Conservation (phyloP, 176 grass and related monocot genomes). For the Themeda triandra region DNA sequence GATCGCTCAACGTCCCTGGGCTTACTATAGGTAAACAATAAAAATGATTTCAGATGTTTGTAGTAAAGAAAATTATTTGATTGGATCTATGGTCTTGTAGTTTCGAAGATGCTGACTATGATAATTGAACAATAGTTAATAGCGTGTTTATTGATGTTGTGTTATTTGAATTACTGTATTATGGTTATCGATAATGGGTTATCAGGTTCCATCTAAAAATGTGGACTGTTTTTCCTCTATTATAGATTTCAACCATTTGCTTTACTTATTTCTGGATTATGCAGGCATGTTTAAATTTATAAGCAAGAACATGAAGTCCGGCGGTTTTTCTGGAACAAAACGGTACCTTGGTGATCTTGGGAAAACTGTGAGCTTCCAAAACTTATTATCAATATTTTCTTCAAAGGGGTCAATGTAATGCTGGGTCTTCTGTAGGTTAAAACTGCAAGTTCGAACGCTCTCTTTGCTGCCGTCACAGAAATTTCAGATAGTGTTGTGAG, state of each 20-base stretch:
- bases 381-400: conserved; percentile 21
- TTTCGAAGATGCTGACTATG: conserved; percentile 13
- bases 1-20: conserved; percentile 73
- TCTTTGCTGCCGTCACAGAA: conserved; percentile 83
- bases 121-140: conserved; percentile 6
- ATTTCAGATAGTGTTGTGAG: conserved; percentile 74
- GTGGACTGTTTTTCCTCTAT: not conserved
- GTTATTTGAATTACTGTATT: not conserved
- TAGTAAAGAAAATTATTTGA: not conserved
- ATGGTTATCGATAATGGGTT: not conserved
- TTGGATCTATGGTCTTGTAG: not conserved
- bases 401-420: conserved; percentile 29
- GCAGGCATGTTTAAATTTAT: conserved; percentile 97
- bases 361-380: conserved; percentile 72
- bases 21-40: conserved; percentile 77
- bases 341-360: conserved; percentile 89
- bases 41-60: not conserved
- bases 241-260: conserved; percentile 13
- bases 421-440: conserved; percentile 58
- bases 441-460: conserved; percentile 80
- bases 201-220: conserved; percentile 15
- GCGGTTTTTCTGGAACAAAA: conserved; percentile 72
- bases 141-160: conserved; percentile 2
- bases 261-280: conserved; percentile 16
- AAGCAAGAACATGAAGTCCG: conserved; percentile 81